A percentile compares a stretch with the other conserved stretches of the same genome.
Evolutionary conservation across 805 yeast genomes (phyloP).

Genomic region (Kockiozyma suomiensis): DNA sequence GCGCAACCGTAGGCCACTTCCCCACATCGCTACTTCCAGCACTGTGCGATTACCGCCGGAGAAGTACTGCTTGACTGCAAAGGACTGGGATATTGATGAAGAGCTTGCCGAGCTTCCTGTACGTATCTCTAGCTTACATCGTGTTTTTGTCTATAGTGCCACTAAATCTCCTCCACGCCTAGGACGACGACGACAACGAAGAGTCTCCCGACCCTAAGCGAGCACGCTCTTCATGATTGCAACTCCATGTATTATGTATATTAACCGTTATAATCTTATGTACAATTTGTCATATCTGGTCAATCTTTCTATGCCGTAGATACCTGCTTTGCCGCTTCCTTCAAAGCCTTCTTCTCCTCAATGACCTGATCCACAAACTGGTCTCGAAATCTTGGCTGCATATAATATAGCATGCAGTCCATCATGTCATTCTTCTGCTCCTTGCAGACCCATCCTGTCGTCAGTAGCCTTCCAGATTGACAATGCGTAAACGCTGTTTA

Average conservation of each 20-base stretch:
- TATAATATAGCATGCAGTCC: slow-evolving; percentile 61
- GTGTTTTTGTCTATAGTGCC: background rate
- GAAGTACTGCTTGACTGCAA: slow-evolving; percentile 79
- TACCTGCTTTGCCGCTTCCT: background rate
- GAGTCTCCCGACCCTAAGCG: slow-evolving; percentile 11
- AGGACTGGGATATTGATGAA: slow-evolving; percentile 68
- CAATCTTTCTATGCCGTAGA: background rate
- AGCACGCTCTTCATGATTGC: background rate
- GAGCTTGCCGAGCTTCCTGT: slow-evolving; percentile 40
- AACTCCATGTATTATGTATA: background rate
- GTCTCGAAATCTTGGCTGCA: slow-evolving; percentile 62
- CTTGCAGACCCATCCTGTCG: slow-evolving; percentile 67
- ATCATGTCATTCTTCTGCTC: slow-evolving; percentile 60
- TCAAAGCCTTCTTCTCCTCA: slow-evolving; percentile 49
- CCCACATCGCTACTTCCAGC: slow-evolving; percentile 77
- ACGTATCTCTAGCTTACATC: background rate
- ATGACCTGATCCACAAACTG: slow-evolving; percentile 67
- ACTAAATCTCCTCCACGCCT: background rate
- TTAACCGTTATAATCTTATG: background rate
- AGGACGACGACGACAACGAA: slow-evolving; percentile 11
- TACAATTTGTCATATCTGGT: background rate
- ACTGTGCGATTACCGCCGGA: slow-evolving; percentile 97
- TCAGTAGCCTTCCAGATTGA: slow-evolving; percentile 62
- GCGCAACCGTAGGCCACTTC: slow-evolving; percentile 83
- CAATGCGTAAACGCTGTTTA: slow-evolving; percentile 61